Evolutionary conservation across 345 rosid genomes (phyloP).

Genomic region (Linum tenue): DNA sequence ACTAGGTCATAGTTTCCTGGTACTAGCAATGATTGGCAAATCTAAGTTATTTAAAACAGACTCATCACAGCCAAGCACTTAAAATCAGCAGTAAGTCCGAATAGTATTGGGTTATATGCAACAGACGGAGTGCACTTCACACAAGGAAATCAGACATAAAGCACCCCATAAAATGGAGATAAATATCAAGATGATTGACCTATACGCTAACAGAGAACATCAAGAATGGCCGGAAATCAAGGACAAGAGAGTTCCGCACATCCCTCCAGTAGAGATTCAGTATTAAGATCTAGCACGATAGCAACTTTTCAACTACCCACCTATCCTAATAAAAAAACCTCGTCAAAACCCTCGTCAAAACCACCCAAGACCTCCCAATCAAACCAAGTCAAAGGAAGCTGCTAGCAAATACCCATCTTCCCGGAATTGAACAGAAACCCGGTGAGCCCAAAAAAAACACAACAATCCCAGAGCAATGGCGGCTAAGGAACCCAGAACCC

Average conservation of each 20-base stretch:
- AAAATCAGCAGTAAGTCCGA: neutral
- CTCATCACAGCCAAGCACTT: neutral
- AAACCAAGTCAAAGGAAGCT: neutral
- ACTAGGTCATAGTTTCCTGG: neutral
- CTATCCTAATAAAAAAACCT: no score
- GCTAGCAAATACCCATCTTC: conserved; percentile 24
- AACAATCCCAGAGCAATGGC: neutral
- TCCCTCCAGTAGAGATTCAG: neutral
- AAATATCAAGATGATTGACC: no score
- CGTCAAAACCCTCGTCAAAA: no score
- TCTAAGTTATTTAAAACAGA: neutral
- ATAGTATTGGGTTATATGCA: no score
- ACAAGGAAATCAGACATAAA: no score
- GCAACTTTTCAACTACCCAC: conserved; percentile 7
- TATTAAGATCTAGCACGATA: conserved; percentile 12
- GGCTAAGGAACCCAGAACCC: neutral
- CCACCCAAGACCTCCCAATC: neutral
- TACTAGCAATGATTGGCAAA: neutral
- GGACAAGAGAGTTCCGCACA: neutral
- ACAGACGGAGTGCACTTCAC: no score
- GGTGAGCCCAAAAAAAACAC: conserved; percentile 1
- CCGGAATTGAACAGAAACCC: conserved; percentile 5
- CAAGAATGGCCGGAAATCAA: neutral
- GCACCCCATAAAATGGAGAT: no score
- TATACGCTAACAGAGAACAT: no score